These are phyloP conservation scores for Globisporangium viniferum DNA, from an alignment of 352 stramenopile genomes.

Conservation along the genomic window DNA sequence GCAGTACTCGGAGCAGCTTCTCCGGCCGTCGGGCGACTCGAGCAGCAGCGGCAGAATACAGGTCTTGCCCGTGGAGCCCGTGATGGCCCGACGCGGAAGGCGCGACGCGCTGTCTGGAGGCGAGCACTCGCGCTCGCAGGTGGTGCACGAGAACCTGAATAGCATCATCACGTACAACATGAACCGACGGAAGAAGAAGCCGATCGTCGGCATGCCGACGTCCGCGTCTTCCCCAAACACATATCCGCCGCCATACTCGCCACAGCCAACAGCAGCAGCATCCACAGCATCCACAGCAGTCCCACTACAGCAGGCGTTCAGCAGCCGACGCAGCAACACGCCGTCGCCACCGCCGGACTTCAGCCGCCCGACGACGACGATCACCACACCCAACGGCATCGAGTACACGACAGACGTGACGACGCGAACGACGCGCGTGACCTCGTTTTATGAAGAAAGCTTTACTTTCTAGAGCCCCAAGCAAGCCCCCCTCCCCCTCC, in stretches of 20 bases:
- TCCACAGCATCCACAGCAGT: constrained; percentile 25
- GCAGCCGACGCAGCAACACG: neutral
- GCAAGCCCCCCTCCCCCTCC: neutral
- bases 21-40: neutral
- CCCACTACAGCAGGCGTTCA: constrained; percentile 18
- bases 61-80: constrained; percentile 20
- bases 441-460: constrained; percentile 53
- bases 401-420: constrained; percentile 21
- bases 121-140: constrained; percentile 25
- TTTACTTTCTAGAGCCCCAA: constrained; percentile 45
- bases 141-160: constrained; percentile 23
- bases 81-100: constrained; percentile 30
- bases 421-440: constrained; percentile 16
- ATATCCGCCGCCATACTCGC: neutral
- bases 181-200: constrained; percentile 61
- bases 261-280: constrained; percentile 30
- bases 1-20: constrained; percentile 9
- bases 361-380: constrained; percentile 15
- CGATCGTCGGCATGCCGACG: constrained; percentile 37
- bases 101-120: constrained; percentile 39
- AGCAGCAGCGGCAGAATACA: constrained; percentile 24
- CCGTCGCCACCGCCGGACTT: neutral
- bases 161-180: constrained; percentile 58
- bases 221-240: constrained; percentile 19
- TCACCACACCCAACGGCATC: constrained; percentile 22